A percentile compares a stretch with the other conserved stretches of the same genome.
These are phyloP conservation scores for Alternaria atra DNA, from an alignment of 2,329 filamentous ascomycete species.

Conservation along the genomic window DNA sequence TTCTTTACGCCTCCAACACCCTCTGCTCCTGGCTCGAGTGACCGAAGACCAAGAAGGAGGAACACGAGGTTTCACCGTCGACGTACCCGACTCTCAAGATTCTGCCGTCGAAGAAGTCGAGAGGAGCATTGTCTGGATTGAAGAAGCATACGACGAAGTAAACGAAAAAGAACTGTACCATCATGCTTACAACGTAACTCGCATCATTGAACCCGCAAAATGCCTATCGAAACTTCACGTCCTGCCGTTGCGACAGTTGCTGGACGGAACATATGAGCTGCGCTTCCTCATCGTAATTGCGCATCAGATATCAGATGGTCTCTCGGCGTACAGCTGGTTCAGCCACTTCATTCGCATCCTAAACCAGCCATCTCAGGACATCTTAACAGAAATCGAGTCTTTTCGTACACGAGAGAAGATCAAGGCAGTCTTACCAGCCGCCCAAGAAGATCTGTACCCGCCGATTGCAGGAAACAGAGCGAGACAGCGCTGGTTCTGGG, in stretches of 20 bases:
- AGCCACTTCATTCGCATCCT: constrained; percentile 49
- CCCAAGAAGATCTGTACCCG: constrained; percentile 60
- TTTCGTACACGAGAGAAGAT: constrained; percentile 26
- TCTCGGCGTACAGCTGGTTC: constrained; percentile 55
- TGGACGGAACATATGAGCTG: constrained; percentile 41
- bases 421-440: constrained; percentile 47
- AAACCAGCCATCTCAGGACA: constrained; percentile 17
- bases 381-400: constrained; percentile 18
- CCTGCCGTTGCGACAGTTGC: constrained; percentile 38
- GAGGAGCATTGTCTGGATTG: constrained; percentile 49
- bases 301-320: constrained; percentile 58
- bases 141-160: constrained; percentile 48
- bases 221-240: constrained; percentile 54
- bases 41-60: constrained; percentile 23
- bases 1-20: constrained; percentile 50
- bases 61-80: constrained; percentile 46
- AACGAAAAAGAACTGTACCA: constrained; percentile 51
- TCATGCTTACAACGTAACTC: constrained; percentile 53
- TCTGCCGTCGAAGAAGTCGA: constrained; percentile 45
- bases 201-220: constrained; percentile 50
- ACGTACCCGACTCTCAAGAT: constrained; percentile 35
- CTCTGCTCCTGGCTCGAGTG: constrained; percentile 49
- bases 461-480: constrained; percentile 49
- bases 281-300: constrained; percentile 53
- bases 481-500: constrained; percentile 59